A percentile compares a stretch with the other conserved stretches of the same genome.
These are phyloP conservation scores for Nemania abortiva DNA, from an alignment of 2,329 filamentous ascomycete genomes.

Conservation along the genomic window DNA sequence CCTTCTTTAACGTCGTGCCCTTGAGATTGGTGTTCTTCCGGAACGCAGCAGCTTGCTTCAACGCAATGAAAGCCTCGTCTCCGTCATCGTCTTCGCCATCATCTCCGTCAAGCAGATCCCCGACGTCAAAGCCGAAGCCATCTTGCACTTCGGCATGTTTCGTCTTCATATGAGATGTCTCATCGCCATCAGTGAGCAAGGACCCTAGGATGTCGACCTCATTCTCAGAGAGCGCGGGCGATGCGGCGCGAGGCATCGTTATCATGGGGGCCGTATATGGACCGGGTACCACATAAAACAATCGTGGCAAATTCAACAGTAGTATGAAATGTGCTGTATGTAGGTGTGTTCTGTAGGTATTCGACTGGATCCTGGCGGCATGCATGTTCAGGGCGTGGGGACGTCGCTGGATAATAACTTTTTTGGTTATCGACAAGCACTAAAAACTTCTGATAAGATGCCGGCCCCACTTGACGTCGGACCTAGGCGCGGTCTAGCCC, in stretches of 20 bases:
- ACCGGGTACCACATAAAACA: neutral
- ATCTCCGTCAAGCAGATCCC: conserved; percentile 70
- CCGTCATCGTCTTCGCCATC: conserved; percentile 68
- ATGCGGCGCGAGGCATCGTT: conserved; percentile 78
- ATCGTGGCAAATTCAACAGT: neutral
- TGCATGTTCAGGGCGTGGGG: conserved; percentile 14
- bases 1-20: conserved; percentile 90
- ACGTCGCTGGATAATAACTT: conserved; percentile 33
- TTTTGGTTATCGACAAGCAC: conserved; percentile 38
- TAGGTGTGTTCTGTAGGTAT: neutral
- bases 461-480: conserved; percentile 28
- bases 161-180: conserved; percentile 57
- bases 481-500: conserved; percentile 12
- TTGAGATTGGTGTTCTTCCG: conserved; percentile 85
- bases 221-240: conserved; percentile 86
- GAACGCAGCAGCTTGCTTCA: conserved; percentile 87
- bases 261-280: neutral
- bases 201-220: conserved; percentile 90
- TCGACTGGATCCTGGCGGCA: conserved; percentile 14
- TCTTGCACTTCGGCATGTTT: conserved; percentile 54
- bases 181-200: conserved; percentile 74
- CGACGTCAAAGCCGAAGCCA: conserved; percentile 66
- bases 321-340: neutral
- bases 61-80: conserved; percentile 92
- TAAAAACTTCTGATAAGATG: conserved; percentile 35